Evolutionary conservation across 257 asterid genomes (phyloP).

Genomic region (Asclepias syriaca): DNA sequence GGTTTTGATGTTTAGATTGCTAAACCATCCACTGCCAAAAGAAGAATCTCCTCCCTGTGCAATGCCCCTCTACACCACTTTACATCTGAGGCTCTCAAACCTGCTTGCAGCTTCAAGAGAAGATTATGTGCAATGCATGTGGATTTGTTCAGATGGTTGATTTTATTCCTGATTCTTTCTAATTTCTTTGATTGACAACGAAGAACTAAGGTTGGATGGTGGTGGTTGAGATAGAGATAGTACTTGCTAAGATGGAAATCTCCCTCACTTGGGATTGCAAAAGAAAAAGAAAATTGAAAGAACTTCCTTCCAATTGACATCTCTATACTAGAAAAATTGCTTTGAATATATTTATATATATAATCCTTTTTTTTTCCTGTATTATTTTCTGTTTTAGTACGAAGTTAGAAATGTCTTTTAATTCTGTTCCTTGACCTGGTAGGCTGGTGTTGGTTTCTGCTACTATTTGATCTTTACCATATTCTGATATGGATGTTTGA

Average conservation of each 20-base stretch:
- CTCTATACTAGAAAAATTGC: neutral
- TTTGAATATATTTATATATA: neutral
- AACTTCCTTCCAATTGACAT: neutral
- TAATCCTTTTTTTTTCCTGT: neutral
- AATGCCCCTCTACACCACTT: neutral
- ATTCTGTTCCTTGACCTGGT: conserved; percentile 2
- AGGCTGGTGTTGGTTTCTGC: neutral
- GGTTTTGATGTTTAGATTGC: neutral
- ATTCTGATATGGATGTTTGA: conserved; percentile 16
- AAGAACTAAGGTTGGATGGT: neutral
- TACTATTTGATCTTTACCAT: neutral
- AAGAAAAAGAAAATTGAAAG: neutral
- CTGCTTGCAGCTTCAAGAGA: neutral
- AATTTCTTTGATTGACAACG: neutral
- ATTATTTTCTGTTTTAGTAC: neutral
- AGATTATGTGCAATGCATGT: neutral
- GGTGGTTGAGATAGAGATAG: neutral
- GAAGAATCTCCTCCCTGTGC: neutral
- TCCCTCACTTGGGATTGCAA: neutral
- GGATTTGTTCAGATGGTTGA: neutral
- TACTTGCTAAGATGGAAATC: neutral
- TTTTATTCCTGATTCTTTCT: neutral
- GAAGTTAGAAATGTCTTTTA: neutral
- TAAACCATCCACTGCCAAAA: neutral
- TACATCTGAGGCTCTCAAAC: neutral